phyloP scores from a whole-genome alignment of 306 rosid genomes.

The Myrica gale region DNA sequence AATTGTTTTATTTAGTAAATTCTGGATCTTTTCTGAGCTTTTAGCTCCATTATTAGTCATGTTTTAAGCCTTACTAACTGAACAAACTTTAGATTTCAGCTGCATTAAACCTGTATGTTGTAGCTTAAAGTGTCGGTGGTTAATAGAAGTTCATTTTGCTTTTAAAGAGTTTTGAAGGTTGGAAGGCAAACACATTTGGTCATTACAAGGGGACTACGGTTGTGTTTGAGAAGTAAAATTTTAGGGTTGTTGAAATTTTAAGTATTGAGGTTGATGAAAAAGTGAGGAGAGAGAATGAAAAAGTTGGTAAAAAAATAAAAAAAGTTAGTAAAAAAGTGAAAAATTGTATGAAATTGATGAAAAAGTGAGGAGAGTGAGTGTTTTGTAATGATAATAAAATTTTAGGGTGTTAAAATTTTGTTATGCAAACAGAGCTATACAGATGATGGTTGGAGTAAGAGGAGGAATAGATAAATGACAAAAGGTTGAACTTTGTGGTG shows the following conservation, averaged over 20 bases:
- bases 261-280: too few species aligned
- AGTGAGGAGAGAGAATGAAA: too few species aligned
- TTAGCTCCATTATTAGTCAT: neutral
- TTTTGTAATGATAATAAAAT: too few species aligned
- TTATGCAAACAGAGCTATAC: too few species aligned
- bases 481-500: neutral
- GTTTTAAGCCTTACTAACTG: neutral
- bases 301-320: too few species aligned
- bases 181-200: neutral
- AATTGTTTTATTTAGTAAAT: conserved; percentile 2
- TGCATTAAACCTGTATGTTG: neutral
- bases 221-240: too few species aligned
- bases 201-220: too few species aligned
- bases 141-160: neutral
- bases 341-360: too few species aligned
- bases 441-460: neutral
- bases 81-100: neutral
- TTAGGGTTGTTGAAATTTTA: too few species aligned
- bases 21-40: conserved; percentile 15
- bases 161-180: neutral
- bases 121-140: neutral
- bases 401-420: too few species aligned
- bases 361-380: too few species aligned
- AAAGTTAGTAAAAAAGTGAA: too few species aligned
- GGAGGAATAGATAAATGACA: neutral